Conservation (phyloP, 176 grass and related monocot genomes). For the Eremochloa ophiuroides region DNA sequence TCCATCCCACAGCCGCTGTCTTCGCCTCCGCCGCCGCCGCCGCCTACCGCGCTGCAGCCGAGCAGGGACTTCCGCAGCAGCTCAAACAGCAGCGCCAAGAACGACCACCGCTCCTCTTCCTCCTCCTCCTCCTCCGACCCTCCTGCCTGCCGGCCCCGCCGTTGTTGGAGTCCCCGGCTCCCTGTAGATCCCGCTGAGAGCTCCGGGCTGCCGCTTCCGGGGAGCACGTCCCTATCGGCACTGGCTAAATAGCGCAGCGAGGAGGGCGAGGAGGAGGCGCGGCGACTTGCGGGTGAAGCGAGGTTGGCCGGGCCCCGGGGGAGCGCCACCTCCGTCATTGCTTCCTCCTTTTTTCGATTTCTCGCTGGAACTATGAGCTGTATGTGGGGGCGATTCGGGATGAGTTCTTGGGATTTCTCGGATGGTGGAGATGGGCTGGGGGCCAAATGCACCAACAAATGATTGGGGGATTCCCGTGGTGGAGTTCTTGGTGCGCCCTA, state of each 20-base stretch:
- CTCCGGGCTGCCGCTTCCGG: conserved; percentile 9
- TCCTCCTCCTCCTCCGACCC: conserved; percentile 28
- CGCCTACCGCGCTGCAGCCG: conserved; percentile 51
- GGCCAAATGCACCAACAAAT: conserved; percentile 28
- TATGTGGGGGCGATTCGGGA: neutral
- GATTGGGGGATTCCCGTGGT: conserved; percentile 27
- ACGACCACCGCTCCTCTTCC: conserved; percentile 55
- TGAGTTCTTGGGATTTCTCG: conserved; percentile 25
- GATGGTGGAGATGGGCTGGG: conserved; percentile 19
- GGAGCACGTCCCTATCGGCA: conserved; percentile 41
- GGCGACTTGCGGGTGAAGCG: conserved; percentile 35
- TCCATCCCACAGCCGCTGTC: conserved; percentile 52
- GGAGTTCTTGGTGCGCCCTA: conserved; percentile 43
- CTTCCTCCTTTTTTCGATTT: conserved; percentile 18
- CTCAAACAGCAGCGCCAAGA: conserved; percentile 75
- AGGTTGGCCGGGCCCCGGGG: conserved; percentile 46
- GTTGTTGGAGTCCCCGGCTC: conserved; percentile 3
- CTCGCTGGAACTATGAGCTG: conserved; percentile 13
- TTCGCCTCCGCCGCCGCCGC: neutral
- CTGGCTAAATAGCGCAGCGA: conserved; percentile 33
- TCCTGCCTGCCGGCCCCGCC: neutral
- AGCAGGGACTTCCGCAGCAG: conserved; percentile 73
- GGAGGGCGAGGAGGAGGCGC: no score
- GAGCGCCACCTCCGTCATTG: conserved; percentile 62
- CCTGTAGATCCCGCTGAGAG: conserved; percentile 16